Evolutionary conservation across 306 rosid species (phyloP), one percentile per base, ranked within the genome.

Genomic region (Dalbergia cochinchinensis): DNA sequence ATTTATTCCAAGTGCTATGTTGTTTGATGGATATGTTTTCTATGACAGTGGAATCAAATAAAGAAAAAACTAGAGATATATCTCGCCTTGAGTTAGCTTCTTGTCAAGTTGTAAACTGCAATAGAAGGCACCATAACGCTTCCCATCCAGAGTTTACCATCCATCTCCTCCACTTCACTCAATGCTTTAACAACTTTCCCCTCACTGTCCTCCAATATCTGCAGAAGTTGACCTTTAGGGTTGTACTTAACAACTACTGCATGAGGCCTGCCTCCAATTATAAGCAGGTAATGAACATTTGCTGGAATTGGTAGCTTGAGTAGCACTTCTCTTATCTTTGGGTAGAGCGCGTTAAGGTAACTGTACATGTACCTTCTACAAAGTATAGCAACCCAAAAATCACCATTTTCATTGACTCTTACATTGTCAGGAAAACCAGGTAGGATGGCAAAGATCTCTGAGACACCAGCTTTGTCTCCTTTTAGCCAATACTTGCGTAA

Each of bases 111-210:
- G 81, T 91, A 88, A 78, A 93, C 94, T 37, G 98, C 98, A 65
- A 93, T 41, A 76, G 84, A 91, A 34, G 97, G 86, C 94, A 90
- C 80, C 14, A 93, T 41, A 84, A 91, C 96, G 80, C 94, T 93
- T 39, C 97, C 97, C 53, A 93, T 84, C 98, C 98, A 93, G 48
- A 93, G 77, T 86, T 93, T 86, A 54, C 97, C 97, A 80, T 93
- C 96, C 82, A 80, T 88, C 80, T 93, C 96, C 71, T 93, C 96
- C 16, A 93, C 98, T 85, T 93, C 96, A 78, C 98, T 93, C 0
- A 82, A 77, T 19, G 94, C 92, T 77, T 16, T 90, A 8, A 93
- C 97, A 76, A 91, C 93, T 80, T 91, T 91, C 10, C 94, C 94
- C 35, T 83, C 69, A 73, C 80, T 83, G 75, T 93, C 98, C 79